Base-by-base conservation (phyloP, 331 rosid genomes). In the Stylosanthes scabra region DNA sequence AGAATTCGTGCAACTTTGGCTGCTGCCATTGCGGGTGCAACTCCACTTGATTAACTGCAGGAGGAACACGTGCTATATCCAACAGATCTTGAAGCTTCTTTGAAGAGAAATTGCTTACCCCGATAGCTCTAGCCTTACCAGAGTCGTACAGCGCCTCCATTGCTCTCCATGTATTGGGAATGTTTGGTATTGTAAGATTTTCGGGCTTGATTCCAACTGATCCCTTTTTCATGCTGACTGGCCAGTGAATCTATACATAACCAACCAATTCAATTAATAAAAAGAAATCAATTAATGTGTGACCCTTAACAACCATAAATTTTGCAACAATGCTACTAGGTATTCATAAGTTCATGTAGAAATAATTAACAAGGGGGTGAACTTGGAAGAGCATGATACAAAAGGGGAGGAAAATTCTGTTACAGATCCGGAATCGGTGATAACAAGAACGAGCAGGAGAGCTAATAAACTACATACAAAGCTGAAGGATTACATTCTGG, bases 11-110 rank as follows among this genome's bases (percentile, higher is more conserved):
- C 61, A 92, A 80, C 70, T 81, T 78, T 13, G 82, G 77, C 55
- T 92, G 96, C 78, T 82, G 98, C 90, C 88, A 85, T 9, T 39
- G 63, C 6, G 91, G 91, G 63, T 90, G 93, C 55, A 81, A 79
- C 74, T 92, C 98, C 37, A 90, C 95, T 74, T 88, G 96, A 72
- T 88, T 85, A 57, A 88, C 96, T 28, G 95, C 93, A 8, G 93
- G 96, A 64, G 88, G 88, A 40, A 90, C 83, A 1, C 82, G 66
- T 1, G 93, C 95, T 31, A 84, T 46, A 27, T 80, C 83, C 67
- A 92, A 34, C 28, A 90, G 54, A 74, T 85, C 90, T 13, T 75
- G 84, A 11, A 90, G 88, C 85, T 92, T 90, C 80, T 92, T 92
- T 0, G 90, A 63, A 20, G 96, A 90, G 89, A 90, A 92, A 70